Conservation (phyloP, 257 asterid species). For the Solanum bulbocastanum region DNA sequence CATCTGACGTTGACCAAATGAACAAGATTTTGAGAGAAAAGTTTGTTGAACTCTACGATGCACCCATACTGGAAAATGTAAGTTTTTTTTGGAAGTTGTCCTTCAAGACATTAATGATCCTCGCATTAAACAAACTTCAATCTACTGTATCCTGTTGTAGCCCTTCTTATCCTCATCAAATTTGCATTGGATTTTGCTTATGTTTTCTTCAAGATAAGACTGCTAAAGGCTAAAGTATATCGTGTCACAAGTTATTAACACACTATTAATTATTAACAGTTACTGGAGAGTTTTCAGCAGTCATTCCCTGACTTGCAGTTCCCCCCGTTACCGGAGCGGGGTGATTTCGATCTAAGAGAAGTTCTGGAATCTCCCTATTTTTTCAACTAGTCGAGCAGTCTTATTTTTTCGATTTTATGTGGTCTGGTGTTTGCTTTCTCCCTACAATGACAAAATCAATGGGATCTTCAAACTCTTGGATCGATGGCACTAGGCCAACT, state of each 20-base stretch:
- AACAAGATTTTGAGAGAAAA: conserved; percentile 78
- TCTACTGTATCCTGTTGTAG: neutral
- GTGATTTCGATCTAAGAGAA: conserved; percentile 84
- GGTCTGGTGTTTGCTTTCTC: neutral
- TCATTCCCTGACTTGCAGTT: conserved; percentile 60
- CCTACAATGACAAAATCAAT: neutral
- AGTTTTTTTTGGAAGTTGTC: conserved; percentile 5
- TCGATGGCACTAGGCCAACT: neutral
- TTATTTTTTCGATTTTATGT: conserved; percentile 4
- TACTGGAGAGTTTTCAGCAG: conserved; percentile 53
- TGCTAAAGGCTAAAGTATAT: neutral
- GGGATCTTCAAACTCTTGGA: neutral
- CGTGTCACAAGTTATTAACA: neutral
- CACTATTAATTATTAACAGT: conserved; percentile 23
- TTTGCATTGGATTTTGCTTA: neutral
- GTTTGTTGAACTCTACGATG: conserved; percentile 86
- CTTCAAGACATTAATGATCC: neutral
- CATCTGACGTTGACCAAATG: conserved; percentile 85
- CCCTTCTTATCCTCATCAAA: neutral
- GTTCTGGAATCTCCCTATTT: conserved; percentile 74
- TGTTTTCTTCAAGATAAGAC: neutral
- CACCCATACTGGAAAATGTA: conserved; percentile 82
- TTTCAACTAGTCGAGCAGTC: conserved; percentile 51
- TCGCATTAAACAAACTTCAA: neutral
- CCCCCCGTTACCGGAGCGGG: conserved; percentile 84